Evolutionary conservation across 2,329 filamentous ascomycete genomes (phyloP).

Genomic region (Metarhizium brunneum): DNA sequence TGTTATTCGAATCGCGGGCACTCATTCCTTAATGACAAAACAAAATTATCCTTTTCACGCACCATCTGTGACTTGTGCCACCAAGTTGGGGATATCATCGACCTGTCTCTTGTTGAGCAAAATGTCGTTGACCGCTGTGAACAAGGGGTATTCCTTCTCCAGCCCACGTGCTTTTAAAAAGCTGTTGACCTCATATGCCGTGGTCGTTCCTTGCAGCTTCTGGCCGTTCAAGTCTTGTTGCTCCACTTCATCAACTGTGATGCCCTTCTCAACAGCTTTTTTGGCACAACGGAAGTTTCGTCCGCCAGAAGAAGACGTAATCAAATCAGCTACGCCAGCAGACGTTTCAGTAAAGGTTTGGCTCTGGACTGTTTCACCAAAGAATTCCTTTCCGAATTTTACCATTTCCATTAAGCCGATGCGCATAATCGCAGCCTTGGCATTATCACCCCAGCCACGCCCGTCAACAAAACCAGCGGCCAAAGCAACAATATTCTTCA

Average conservation of each 20-base stretch:
- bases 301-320: constrained; percentile 86
- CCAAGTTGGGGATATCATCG: constrained; percentile 69
- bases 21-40: not conserved
- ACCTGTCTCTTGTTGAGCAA: constrained; percentile 67
- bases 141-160: constrained; percentile 81
- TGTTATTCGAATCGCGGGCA: not conserved
- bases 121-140: constrained; percentile 80
- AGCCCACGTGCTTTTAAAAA: constrained; percentile 73
- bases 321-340: constrained; percentile 88
- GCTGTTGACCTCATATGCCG: constrained; percentile 80
- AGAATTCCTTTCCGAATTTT: constrained; percentile 90
- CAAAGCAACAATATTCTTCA: constrained; percentile 95
- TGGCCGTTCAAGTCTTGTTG: constrained; percentile 86
- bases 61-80: constrained; percentile 23
- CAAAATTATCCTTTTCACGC: constrained; percentile 2
- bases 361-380: constrained; percentile 68
- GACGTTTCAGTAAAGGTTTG: constrained; percentile 95
- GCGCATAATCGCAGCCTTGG: constrained; percentile 97
- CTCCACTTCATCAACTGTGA: constrained; percentile 82
- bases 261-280: constrained; percentile 70
- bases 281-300: constrained; percentile 92
- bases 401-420: constrained; percentile 95
- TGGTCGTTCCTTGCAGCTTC: constrained; percentile 90
- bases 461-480: constrained; percentile 94
- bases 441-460: constrained; percentile 95